Conservation (phyloP, 208 protist species). For the Acanthamoeba divionensis region DNA sequence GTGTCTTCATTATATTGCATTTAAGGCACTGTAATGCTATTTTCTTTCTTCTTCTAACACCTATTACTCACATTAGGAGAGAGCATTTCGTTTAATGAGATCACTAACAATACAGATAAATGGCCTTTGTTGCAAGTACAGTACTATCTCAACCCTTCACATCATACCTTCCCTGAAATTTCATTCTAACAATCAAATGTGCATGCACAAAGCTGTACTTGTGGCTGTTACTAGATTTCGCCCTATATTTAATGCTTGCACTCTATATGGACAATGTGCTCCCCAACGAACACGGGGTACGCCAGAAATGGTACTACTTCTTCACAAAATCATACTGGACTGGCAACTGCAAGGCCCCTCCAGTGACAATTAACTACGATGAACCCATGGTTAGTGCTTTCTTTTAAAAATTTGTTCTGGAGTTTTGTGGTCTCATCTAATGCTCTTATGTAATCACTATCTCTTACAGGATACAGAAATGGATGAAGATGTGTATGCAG, state of each 20-base stretch:
- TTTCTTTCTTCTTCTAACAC: too few relatives aligned
- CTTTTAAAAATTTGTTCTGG: too few relatives aligned
- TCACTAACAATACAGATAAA: slow-evolving; percentile 1
- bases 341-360: too few relatives aligned
- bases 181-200: background rate
- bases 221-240: slow-evolving; percentile 34
- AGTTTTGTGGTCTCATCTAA: background rate
- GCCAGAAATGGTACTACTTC: slow-evolving; percentile 29
- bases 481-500: slow-evolving; percentile 55
- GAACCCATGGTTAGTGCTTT: too few relatives aligned
- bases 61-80: too few relatives aligned
- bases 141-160: background rate
- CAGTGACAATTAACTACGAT: too few relatives aligned
- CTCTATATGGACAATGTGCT: slow-evolving; percentile 52
- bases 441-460: too few relatives aligned
- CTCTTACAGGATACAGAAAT: background rate
- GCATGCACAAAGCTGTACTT: background rate
- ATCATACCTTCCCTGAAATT: background rate
- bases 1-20: background rate
- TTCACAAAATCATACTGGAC: slow-evolving; percentile 55
- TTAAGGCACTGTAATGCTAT: background rate
- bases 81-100: slow-evolving; percentile 5
- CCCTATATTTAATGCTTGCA: slow-evolving; percentile 5
- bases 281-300: slow-evolving; percentile 30
- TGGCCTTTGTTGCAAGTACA: slow-evolving; percentile 20